These are phyloP conservation scores for Citeromyces hawaiiensis DNA, from an alignment of 1,139 yeast genomes.

Conservation along the genomic window DNA sequence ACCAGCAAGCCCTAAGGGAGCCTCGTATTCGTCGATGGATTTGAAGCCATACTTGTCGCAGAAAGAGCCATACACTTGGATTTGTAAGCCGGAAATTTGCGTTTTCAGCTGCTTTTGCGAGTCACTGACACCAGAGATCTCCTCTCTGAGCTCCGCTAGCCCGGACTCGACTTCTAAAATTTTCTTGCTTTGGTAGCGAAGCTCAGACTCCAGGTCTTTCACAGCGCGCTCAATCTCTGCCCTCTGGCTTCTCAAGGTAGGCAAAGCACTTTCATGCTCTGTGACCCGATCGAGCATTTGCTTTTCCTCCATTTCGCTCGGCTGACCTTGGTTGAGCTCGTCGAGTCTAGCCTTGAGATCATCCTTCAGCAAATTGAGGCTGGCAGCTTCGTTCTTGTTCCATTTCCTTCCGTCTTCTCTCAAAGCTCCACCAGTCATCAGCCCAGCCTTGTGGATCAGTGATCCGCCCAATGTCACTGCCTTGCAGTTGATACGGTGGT, in stretches of 20 bases:
- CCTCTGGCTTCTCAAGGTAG: slow-evolving; percentile 36
- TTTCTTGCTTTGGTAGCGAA: slow-evolving; percentile 29
- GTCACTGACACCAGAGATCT: slow-evolving; percentile 8
- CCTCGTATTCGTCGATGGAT: slow-evolving; percentile 54
- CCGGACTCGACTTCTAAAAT: slow-evolving; percentile 20
- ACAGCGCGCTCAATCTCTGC: slow-evolving; percentile 35
- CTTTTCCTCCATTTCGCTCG: slow-evolving; percentile 47
- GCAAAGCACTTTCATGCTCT: slow-evolving; percentile 38
- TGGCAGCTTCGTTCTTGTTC: slow-evolving; percentile 63
- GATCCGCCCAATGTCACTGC: slow-evolving; percentile 80
- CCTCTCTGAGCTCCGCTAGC: slow-evolving; percentile 13
- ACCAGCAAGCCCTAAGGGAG: slow-evolving; percentile 32
- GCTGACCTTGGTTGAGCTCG: slow-evolving; percentile 31
- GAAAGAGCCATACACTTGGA: slow-evolving; percentile 35
- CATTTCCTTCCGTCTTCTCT: slow-evolving; percentile 34
- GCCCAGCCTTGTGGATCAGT: slow-evolving; percentile 70
- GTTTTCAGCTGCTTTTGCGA: slow-evolving; percentile 14
- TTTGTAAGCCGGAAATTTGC: slow-evolving; percentile 26
- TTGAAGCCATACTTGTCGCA: slow-evolving; percentile 38
- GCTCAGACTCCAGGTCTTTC: slow-evolving; percentile 41
- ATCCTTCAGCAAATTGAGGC: slow-evolving; percentile 46
- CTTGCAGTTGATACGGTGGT: slow-evolving; percentile 41
- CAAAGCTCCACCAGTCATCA: slow-evolving; percentile 81
- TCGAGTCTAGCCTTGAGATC: slow-evolving; percentile 40
- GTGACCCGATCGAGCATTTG: slow-evolving; percentile 40